These are phyloP conservation scores for Magnolia officinalis DNA, from an alignment of 164 flowering plant species.

Conservation along the genomic window DNA sequence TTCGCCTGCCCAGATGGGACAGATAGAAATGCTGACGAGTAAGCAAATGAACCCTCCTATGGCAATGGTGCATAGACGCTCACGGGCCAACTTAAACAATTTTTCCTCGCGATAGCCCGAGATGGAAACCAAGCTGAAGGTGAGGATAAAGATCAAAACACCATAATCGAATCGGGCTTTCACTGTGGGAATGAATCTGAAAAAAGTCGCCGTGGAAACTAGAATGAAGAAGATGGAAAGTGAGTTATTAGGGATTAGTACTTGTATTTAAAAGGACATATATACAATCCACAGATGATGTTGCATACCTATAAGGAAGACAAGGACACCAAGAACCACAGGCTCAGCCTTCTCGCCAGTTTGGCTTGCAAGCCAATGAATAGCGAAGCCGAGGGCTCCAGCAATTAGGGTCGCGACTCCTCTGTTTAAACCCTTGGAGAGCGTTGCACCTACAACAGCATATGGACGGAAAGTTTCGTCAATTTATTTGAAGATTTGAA, in stretches of 20 bases:
- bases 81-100: slow-evolving; percentile 45
- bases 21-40: slow-evolving; percentile 42
- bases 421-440: slow-evolving; percentile 58
- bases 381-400: slow-evolving; percentile 56
- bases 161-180: slow-evolving; percentile 78
- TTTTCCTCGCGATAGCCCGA: slow-evolving; percentile 68
- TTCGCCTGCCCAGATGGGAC: slow-evolving; percentile 77
- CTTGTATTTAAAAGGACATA: not conserved
- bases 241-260: not conserved
- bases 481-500: not conserved
- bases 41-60: slow-evolving; percentile 64
- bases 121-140: slow-evolving; percentile 73
- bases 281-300: not conserved
- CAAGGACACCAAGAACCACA: slow-evolving; percentile 42
- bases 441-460: slow-evolving; percentile 49
- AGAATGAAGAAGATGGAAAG: slow-evolving; percentile 15
- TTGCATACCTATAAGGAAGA: slow-evolving; percentile 58
- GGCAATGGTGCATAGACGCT: slow-evolving; percentile 57
- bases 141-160: slow-evolving; percentile 67
- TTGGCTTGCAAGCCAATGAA: slow-evolving; percentile 57
- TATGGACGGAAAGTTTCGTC: not conserved
- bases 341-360: slow-evolving; percentile 60
- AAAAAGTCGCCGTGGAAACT: slow-evolving; percentile 77
- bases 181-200: slow-evolving; percentile 65
- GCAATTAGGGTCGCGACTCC: slow-evolving; percentile 54